These are phyloP conservation scores for Fagus sylvatica DNA, from an alignment of 306 rosid genomes.

Conservation along the genomic window DNA sequence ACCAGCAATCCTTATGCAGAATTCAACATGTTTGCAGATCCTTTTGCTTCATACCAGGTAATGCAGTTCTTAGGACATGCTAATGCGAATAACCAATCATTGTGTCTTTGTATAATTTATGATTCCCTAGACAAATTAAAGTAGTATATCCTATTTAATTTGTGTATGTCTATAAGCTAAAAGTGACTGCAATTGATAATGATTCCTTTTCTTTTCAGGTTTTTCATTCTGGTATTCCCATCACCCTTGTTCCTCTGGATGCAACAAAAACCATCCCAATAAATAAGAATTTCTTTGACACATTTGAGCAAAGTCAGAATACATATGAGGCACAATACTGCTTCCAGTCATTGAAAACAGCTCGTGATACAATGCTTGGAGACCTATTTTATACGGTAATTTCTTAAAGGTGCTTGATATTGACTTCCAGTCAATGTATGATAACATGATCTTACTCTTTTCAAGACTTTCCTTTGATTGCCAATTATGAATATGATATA, in stretches of 20 bases:
- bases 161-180: neutral
- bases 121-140: neutral
- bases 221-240: conserved; percentile 86
- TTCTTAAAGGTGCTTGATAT: neutral
- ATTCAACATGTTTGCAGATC: conserved; percentile 84
- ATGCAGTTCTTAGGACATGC: neutral
- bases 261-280: conserved; percentile 88
- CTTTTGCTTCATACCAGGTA: conserved; percentile 97
- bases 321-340: conserved; percentile 78
- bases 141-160: neutral
- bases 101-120: neutral
- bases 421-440: neutral
- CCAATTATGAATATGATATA: neutral
- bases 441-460: neutral
- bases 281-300: conserved; percentile 54
- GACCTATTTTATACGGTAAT: conserved; percentile 63
- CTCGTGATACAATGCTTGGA: conserved; percentile 77
- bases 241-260: conserved; percentile 89
- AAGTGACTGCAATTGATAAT: conserved; percentile 11
- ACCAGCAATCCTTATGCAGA: conserved; percentile 83
- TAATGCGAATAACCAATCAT: too few species aligned
- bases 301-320: conserved; percentile 58
- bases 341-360: conserved; percentile 79
- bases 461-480: neutral
- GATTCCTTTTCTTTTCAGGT: conserved; percentile 44